phyloP scores from a whole-genome alignment of 176 grass and related monocot species.

The Carex cristatella region DNA sequence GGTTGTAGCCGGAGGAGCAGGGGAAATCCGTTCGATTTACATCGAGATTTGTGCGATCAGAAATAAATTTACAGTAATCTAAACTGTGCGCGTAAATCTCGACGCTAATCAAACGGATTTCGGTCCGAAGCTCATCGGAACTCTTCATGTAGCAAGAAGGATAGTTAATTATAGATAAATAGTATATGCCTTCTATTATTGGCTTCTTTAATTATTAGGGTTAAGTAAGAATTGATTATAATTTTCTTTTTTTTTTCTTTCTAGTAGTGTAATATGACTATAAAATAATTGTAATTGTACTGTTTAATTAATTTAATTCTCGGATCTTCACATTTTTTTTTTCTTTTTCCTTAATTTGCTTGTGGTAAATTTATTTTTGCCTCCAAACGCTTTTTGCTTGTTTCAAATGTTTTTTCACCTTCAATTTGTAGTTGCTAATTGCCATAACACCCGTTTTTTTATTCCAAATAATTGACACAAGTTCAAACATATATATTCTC shows the following conservation, averaged over 20 bases:
- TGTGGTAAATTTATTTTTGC: neutral
- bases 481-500: too few species aligned
- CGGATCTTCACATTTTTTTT: neutral
- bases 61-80: too few species aligned
- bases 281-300: neutral
- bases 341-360: neutral
- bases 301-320: neutral
- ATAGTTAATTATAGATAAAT: constrained; percentile 10
- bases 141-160: neutral
- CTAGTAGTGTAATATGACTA: constrained; percentile 2
- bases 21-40: too few species aligned
- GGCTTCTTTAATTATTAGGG: neutral
- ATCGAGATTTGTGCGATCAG: too few species aligned
- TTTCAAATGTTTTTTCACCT: neutral
- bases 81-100: too few species aligned
- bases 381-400: neutral
- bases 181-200: neutral
- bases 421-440: neutral
- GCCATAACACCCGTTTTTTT: neutral
- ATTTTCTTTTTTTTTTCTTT: neutral
- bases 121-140: too few species aligned
- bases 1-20: neutral
- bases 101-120: too few species aligned
- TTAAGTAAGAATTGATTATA: neutral
- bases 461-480: too few species aligned